Base-by-base conservation (phyloP, 768 basidiomycete species). In the Kwoniella sp. region DNA sequence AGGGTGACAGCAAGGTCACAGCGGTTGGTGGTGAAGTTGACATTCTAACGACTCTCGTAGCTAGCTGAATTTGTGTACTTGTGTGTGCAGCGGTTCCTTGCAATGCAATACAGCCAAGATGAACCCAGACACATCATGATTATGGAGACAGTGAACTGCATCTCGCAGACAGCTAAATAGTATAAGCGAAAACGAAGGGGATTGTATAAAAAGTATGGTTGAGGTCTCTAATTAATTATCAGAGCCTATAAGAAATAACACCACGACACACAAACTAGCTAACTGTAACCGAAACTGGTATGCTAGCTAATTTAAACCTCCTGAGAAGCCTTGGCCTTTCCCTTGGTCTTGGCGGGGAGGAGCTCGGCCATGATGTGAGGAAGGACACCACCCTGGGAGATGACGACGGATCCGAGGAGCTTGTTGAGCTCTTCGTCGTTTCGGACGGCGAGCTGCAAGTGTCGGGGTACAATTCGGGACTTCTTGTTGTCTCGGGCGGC, bases 401-500 rank as follows among this genome's bases (percentile, higher is more conserved):
- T 92, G 78, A 90, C 88, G 69, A 92, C 91, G 60, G 87, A 84
- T 21, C 90, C 90, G 61, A 93, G 86, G 68, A 92, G 88, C 71
- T 86, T 89, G 83, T 89, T 88, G 71, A 90, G 77, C 84, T 80
- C 91, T 79, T 92, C 91, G 64, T 91, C 90, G 80, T 92, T 91
- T 70, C 92, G 86, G 81, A 94, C 91, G 68, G 92, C 92, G 58
- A 94, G 87, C 77, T 94, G 92, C 53, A 94, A 81, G 82, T 94
- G 92, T 74, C 92, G 88, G 58, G 92, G 92, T 24, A 93, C 90
- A 72, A 94, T 93, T 88, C 92, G 91, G 71, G 90, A 88, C 84
- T 93, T 90, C 83, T 89, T 88, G 83, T 90, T 87, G 76, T 90
- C 88, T 64, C 87, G 85, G 53, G 90, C 89, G 36, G 87, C 82